Evolutionary conservation across 352 stramenopile species (phyloP), one percentile per base, ranked within the genome.

Genomic region (Nothophytophthora sp.): DNA sequence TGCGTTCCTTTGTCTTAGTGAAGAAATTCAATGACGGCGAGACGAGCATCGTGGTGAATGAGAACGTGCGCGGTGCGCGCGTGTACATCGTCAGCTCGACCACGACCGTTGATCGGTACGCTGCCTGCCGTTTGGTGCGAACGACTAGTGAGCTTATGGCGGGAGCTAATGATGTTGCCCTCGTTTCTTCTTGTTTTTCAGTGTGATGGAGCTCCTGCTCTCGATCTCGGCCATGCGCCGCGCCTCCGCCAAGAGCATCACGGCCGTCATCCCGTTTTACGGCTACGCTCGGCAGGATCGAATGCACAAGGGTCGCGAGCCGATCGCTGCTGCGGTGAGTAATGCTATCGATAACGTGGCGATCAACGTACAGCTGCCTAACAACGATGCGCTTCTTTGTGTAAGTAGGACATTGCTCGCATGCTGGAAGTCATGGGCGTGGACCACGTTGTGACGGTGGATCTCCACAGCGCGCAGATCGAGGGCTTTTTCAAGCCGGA

Each of bases 361-460:
- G 18, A 9, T 28, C 36, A 9, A 18, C 36, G 25, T 29, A 42
- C 15, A 29, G 36, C 18, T 5, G 16, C n/a, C n/a, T n/a, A n/a
- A n/a, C n/a, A n/a, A n/a, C n/a, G n/a, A n/a, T n/a, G 2, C 3
- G 3, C 39, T 23, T 47, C 35, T 22, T n/a, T 29, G 32, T 6
- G 19, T 56, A 7, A 19, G 1, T 51, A 90, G 80, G 82, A 95
- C 29, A 81, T 95, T 36, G 85, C 85, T 16, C 76, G 78, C 23
- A 95, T 95, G 85, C 81, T 95, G 6, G 82, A 95, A 56, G 86
- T 89, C n/a, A 93, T 95, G 83, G 85, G 85, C 22, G 83, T 95
- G 48, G 83, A 95, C 49, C 85, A 93, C 56, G 82, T 95, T 18
- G 83, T 95, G 57, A 93, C 85, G 0, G 81, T 95, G 19, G 82